Evolutionary conservation across 805 yeast genomes (phyloP).

Genomic region (Pichia heedii): DNA sequence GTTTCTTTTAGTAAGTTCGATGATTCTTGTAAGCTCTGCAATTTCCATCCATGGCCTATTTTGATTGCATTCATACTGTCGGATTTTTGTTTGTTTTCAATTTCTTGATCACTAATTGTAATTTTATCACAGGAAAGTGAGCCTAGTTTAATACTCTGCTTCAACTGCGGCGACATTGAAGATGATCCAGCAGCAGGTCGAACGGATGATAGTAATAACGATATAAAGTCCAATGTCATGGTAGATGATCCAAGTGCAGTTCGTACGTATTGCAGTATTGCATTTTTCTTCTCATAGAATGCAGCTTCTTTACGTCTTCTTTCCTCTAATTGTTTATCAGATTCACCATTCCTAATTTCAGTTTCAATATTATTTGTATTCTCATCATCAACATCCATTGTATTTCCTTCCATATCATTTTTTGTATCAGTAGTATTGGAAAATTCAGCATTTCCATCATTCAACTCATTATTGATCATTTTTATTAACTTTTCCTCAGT

Average conservation of each 20-base stretch:
- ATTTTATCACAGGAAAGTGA: constrained; percentile 50
- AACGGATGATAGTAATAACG: constrained; percentile 67
- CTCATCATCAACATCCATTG: not conserved
- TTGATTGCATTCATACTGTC: constrained; percentile 14
- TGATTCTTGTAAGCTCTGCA: constrained; percentile 54
- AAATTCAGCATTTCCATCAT: constrained; percentile 10
- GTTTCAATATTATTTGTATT: not conserved
- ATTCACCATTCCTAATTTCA: constrained; percentile 7
- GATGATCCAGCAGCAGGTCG: constrained; percentile 81
- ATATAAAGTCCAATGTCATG: constrained; percentile 76
- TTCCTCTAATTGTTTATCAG: constrained; percentile 12
- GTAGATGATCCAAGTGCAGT: constrained; percentile 85
- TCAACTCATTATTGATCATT: constrained; percentile 30
- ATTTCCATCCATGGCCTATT: constrained; percentile 77
- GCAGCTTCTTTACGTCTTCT: constrained; percentile 21
- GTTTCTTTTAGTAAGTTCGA: constrained; percentile 43
- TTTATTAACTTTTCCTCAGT: constrained; percentile 45
- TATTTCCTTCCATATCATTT: constrained; percentile 16
- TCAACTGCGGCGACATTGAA: constrained; percentile 80
- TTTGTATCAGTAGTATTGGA: constrained; percentile 9
- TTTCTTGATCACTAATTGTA: constrained; percentile 12
- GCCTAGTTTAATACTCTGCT: constrained; percentile 66
- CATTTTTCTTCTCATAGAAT: constrained; percentile 43
- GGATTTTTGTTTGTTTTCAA: constrained; percentile 8
- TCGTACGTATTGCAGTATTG: constrained; percentile 43